Conservation (phyloP, 495 filamentous ascomycete genomes). For the Mycothermus thermophilus region DNA sequence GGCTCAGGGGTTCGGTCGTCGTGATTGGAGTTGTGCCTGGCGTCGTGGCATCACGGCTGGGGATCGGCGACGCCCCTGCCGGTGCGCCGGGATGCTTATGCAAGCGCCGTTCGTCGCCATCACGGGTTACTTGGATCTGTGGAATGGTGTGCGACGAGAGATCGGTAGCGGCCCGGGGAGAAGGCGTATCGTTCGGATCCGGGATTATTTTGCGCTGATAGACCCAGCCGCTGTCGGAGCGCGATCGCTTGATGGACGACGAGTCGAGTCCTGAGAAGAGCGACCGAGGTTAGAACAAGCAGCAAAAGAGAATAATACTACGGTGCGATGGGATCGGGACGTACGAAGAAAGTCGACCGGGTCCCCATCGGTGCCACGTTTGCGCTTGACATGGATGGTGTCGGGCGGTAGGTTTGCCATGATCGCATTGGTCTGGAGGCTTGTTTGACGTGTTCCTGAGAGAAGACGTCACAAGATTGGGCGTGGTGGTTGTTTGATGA, state of each 20-base stretch:
- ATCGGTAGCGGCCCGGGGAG: too few species aligned
- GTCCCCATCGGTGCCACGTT: conserved; percentile 34
- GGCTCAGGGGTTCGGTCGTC: neutral
- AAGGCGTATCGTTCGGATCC: too few species aligned
- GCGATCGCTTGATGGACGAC: conserved; percentile 5
- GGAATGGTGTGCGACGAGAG: too few species aligned
- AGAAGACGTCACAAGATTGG: conserved; percentile 3
- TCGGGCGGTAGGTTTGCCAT: conserved; percentile 38
- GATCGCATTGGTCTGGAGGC: too few species aligned
- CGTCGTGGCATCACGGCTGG: conserved; percentile 1
- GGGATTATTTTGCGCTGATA: conserved; percentile 29
- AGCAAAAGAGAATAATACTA: neutral
- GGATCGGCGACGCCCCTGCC: neutral
- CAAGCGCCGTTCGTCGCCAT: conserved; percentile 12
- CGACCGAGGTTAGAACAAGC: too few species aligned
- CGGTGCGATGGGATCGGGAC: conserved; percentile 5
- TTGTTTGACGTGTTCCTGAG: conserved; percentile 4
- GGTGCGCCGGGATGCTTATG: conserved; percentile 6
- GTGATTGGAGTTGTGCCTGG: neutral
- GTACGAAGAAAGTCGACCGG: conserved; percentile 40
- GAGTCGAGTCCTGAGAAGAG: too few species aligned
- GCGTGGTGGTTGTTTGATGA: neutral
- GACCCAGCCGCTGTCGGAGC: conserved; percentile 21
- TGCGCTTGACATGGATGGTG: conserved; percentile 41
- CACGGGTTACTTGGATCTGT: conserved; percentile 12